phyloP scores from a whole-genome alignment of 2,329 filamentous ascomycete genomes.

The Pezicula rhizophila region DNA sequence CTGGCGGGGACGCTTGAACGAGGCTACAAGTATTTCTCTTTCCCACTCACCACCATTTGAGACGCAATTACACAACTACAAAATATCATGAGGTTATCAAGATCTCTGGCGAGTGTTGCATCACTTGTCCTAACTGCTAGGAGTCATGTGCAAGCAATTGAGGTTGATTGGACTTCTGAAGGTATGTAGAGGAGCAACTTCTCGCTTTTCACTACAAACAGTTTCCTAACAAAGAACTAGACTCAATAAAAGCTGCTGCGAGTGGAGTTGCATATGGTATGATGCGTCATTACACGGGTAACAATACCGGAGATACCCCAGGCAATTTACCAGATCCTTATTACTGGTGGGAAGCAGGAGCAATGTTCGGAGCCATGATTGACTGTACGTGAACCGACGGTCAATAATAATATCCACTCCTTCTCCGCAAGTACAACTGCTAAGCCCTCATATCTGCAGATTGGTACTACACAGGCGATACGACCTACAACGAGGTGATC shows the following conservation, averaged over 20 bases:
- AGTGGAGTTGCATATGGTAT: constrained; percentile 37
- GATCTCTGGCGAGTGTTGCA: constrained; percentile 3
- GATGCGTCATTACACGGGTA: constrained; percentile 46
- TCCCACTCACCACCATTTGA: neutral
- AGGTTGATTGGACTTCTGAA: constrained; percentile 19
- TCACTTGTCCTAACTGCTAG: constrained; percentile 8
- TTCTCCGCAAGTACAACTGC: too few species aligned
- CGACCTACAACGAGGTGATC: constrained; percentile 62
- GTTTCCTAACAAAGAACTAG: neutral
- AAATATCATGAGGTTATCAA: constrained; percentile 11
- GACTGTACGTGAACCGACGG: constrained; percentile 41
- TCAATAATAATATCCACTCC: too few species aligned
- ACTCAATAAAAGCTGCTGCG: constrained; percentile 17
- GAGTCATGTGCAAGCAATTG: constrained; percentile 12
- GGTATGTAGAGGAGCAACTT: constrained; percentile 8
- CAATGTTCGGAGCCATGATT: constrained; percentile 64
- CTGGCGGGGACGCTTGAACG: too few species aligned
- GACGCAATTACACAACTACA: neutral
- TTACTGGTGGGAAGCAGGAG: constrained; percentile 61
- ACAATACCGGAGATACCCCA: constrained; percentile 42
- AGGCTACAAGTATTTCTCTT: too few species aligned
- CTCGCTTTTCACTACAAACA: too few species aligned
- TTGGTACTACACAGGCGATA: constrained; percentile 76
- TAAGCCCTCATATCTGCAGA: constrained; percentile 27
- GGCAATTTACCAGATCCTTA: constrained; percentile 48